phyloP scores from a whole-genome alignment of 2,329 filamentous ascomycete species.

The Beauveria scarabaeidicola region DNA sequence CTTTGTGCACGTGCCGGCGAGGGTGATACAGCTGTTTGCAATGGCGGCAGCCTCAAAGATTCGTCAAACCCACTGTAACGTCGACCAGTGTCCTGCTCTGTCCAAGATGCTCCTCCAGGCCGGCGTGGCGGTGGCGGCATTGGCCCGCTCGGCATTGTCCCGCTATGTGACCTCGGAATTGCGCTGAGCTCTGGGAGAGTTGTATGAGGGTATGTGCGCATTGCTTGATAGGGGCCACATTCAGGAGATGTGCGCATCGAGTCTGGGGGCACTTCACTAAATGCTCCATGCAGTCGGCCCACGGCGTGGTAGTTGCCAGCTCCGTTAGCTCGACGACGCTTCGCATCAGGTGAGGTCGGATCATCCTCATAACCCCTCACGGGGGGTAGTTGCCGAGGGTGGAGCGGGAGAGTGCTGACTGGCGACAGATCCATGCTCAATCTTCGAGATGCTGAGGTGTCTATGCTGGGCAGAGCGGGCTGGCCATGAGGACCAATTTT shows the following conservation, averaged over 20 bases:
- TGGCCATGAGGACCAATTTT: constrained; percentile 18
- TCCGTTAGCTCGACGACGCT: constrained; percentile 53
- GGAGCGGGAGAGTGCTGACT: constrained; percentile 17
- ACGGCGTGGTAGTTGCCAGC: constrained; percentile 25
- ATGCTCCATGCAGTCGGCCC: constrained; percentile 12
- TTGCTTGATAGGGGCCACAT: constrained; percentile 12
- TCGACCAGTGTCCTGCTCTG: constrained; percentile 22
- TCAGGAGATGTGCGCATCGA: constrained; percentile 17
- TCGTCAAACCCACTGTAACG: constrained; percentile 45
- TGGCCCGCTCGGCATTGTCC: constrained; percentile 38
- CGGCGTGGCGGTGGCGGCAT: constrained; percentile 50
- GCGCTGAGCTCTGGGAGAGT: constrained; percentile 23
- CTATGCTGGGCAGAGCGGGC: constrained; percentile 16
- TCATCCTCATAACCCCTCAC: constrained; percentile 28
- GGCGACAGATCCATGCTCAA: constrained; percentile 21
- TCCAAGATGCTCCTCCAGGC: constrained; percentile 20
- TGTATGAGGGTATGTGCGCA: constrained; percentile 19
- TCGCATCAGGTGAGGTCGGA: constrained; percentile 42
- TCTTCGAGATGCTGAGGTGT: constrained; percentile 19
- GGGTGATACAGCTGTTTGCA: constrained; percentile 36
- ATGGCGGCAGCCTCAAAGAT: constrained; percentile 44
- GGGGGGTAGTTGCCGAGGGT: constrained; percentile 16
- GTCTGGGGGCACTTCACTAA: constrained; percentile 12
- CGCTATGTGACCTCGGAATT: constrained; percentile 25
- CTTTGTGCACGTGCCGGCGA: constrained; percentile 20